phyloP scores from a whole-genome alignment of 1,284 basidiomycete species.

The Pseudozyma flocculosa region DNA sequence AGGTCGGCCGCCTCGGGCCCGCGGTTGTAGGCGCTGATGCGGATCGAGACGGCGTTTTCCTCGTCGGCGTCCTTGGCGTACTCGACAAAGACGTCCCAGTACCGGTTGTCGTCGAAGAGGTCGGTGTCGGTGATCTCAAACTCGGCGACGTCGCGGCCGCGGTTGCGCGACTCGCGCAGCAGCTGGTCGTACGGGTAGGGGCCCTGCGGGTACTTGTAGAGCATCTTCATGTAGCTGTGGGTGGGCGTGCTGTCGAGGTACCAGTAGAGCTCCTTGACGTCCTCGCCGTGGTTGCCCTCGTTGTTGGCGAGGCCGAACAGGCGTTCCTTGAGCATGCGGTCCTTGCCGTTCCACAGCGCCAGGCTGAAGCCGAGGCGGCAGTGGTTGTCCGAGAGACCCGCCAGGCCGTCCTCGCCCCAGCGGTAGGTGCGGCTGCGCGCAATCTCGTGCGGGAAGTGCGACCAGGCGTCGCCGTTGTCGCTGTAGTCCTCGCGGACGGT shows the following conservation, averaged over 20 bases:
- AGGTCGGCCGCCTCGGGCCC: conserved; percentile 93
- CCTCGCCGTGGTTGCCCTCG: conserved; percentile 96
- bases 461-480: conserved; percentile 93
- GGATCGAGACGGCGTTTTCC: conserved; percentile 82
- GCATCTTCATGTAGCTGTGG: conserved; percentile 98
- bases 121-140: conserved; percentile 93
- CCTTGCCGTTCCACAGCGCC: conserved; percentile 91
- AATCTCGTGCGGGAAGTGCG: conserved; percentile 93
- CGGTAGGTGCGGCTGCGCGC: conserved; percentile 90
- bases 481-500: conserved; percentile 98
- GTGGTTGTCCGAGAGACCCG: conserved; percentile 94
- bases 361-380: conserved; percentile 86
- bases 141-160: conserved; percentile 82
- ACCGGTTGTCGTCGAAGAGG: conserved; percentile 84
- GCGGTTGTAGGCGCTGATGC: conserved; percentile 94
- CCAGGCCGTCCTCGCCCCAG: conserved; percentile 98
- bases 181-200: conserved; percentile 91
- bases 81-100: conserved; percentile 85
- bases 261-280: conserved; percentile 97
- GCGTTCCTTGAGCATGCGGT: conserved; percentile 93
- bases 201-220: conserved; percentile 96
- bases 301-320: conserved; percentile 91
- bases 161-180: conserved; percentile 77
- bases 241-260: conserved; percentile 97
- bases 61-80: conserved; percentile 96